Conservation (phyloP, 495 filamentous ascomycete species). For the Neurospora pannonica region DNA sequence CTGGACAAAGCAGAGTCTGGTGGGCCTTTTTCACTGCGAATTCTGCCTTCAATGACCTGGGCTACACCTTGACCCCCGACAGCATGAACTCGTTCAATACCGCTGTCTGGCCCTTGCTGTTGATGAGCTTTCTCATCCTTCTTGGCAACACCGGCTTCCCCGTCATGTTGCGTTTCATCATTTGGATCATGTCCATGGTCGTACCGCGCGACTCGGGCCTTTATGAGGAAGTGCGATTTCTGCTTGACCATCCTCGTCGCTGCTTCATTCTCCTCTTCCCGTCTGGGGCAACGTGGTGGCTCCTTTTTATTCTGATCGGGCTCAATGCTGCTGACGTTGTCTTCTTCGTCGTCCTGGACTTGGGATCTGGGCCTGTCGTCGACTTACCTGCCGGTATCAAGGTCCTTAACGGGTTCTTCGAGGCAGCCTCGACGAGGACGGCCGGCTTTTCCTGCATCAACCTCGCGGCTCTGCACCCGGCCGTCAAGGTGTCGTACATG, state of each 20-base stretch:
- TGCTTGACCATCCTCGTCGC: constrained; percentile 86
- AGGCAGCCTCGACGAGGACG: constrained; percentile 77
- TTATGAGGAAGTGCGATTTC: constrained; percentile 82
- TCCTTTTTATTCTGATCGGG: constrained; percentile 73
- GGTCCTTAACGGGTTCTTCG: constrained; percentile 76
- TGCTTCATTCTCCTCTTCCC: constrained; percentile 94
- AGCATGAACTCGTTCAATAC: constrained; percentile 81
- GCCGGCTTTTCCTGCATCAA: constrained; percentile 79
- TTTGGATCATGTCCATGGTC: constrained; percentile 61
- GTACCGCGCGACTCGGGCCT: constrained; percentile 51
- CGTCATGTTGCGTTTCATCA: constrained; percentile 81
- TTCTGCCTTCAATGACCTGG: constrained; percentile 84
- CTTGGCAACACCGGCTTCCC: constrained; percentile 94
- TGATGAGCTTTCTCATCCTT: constrained; percentile 74
- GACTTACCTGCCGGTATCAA: constrained; percentile 57
- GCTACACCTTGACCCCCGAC: constrained; percentile 80
- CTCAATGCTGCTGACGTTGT: constrained; percentile 79
- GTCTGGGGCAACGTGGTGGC: constrained; percentile 86
- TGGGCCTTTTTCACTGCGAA: constrained; percentile 84
- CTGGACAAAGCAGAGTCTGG: constrained; percentile 63
- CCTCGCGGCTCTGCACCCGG: constrained; percentile 70
- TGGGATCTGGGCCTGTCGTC: constrained; percentile 55
- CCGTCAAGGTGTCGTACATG: constrained; percentile 87
- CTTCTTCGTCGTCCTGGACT: constrained; percentile 82
- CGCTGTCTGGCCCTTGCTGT: constrained; percentile 61